Evolutionary conservation across 305 asterid genomes (phyloP).

Genomic region (Fraxinus ornus): DNA sequence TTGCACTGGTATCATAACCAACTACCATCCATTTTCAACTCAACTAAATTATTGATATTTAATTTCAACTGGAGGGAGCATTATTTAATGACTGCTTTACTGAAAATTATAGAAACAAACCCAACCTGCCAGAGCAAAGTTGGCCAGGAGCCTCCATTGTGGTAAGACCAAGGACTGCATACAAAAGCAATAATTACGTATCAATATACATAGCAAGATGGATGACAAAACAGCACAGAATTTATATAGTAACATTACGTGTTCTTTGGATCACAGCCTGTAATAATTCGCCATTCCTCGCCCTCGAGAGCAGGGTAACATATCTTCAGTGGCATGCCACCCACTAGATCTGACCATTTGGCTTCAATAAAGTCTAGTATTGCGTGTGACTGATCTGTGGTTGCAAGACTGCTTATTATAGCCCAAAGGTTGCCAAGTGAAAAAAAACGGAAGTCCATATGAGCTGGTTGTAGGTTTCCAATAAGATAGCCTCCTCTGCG

Average conservation of each 20-base stretch:
- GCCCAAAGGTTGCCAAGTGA: slow-evolving; percentile 93
- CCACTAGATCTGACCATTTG: slow-evolving; percentile 88
- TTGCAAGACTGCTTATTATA: slow-evolving; percentile 73
- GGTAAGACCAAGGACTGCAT: slow-evolving; percentile 99
- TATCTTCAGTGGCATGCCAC: slow-evolving; percentile 83
- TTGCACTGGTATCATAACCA: background rate
- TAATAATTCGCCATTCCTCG: slow-evolving; percentile 84
- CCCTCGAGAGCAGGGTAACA: slow-evolving; percentile 93
- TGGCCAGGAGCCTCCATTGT: slow-evolving; percentile 97
- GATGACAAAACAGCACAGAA: slow-evolving; percentile 5
- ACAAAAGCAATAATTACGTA: slow-evolving; percentile 15
- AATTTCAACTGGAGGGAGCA: background rate
- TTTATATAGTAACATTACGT: slow-evolving; percentile 47
- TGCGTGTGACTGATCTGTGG: slow-evolving; percentile 78
- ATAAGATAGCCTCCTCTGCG: slow-evolving; percentile 79
- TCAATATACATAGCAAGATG: background rate
- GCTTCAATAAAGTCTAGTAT: slow-evolving; percentile 80
- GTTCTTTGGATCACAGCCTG: slow-evolving; percentile 95
- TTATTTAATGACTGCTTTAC: background rate
- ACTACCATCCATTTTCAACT: background rate
- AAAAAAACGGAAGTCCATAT: slow-evolving; percentile 97
- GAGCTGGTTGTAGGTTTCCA: slow-evolving; percentile 96
- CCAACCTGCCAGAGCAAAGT: slow-evolving; percentile 95
- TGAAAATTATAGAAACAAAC: background rate
- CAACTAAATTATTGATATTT: background rate